Conservation (phyloP, 163 green algal species). For the Chlamydomonas reinhardtii region DNA sequence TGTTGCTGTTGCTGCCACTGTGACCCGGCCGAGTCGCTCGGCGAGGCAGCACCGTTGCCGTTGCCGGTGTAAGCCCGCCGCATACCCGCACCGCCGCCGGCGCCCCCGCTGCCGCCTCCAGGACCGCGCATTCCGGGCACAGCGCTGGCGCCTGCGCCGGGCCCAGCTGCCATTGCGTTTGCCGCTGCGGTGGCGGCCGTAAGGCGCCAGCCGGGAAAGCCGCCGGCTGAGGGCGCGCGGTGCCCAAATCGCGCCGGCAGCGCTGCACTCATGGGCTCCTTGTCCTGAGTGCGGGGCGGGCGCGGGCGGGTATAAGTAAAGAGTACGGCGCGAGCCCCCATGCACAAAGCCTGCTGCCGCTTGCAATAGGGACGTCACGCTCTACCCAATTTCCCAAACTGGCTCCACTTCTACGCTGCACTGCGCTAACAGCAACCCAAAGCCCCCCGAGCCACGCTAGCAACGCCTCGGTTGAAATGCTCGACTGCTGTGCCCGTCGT, state of each 20-base stretch:
- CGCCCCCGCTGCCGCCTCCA: not conserved
- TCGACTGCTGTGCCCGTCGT: no score
- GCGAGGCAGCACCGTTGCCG: no score
- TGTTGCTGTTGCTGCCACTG: no score
- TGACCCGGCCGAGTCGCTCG: no score
- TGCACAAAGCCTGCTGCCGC: not conserved
- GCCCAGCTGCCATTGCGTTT: not conserved
- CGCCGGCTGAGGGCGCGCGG: constrained; percentile 15
- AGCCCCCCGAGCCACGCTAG: no score
- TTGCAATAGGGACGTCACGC: no score
- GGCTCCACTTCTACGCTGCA: not conserved
- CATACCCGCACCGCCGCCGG: not conserved
- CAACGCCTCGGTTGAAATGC: no score
- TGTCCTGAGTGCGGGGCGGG: not conserved
- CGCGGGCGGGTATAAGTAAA: not conserved
- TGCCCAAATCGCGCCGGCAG: constrained; percentile 8
- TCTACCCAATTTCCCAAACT: not conserved
- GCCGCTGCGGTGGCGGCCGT: not conserved
- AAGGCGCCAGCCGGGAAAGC: constrained; percentile 43
- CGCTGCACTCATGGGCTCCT: constrained; percentile 4
- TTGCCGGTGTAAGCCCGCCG: no score
- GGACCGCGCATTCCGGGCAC: not conserved
- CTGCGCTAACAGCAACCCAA: not conserved
- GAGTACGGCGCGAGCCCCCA: not conserved
- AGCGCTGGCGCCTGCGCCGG: not conserved